These are phyloP conservation scores for Wickerhamomyces ciferrii DNA, from an alignment of 805 yeast species.

Conservation along the genomic window DNA sequence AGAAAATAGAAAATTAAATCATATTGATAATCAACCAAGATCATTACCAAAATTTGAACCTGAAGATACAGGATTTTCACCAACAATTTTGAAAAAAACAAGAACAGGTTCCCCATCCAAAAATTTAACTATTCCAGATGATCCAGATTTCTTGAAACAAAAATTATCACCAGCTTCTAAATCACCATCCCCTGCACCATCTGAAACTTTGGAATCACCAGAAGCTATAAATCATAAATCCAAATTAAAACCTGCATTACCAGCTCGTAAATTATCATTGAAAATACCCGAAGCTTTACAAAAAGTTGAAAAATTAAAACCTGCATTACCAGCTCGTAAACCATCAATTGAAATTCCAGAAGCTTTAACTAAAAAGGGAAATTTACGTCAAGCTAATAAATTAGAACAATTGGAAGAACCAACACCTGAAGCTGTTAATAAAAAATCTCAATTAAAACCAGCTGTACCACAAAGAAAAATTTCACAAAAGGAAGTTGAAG, in stretches of 20 bases:
- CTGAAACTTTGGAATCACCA: background rate
- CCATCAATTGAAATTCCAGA: constrained; percentile 17
- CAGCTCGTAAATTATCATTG: constrained; percentile 12
- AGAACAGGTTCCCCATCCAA: constrained; percentile 12
- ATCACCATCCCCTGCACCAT: background rate
- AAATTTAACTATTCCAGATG: background rate
- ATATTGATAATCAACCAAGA: background rate
- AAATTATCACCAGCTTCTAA: constrained; percentile 1
- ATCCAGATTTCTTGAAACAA: constrained; percentile 2
- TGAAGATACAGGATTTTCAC: constrained; percentile 1
- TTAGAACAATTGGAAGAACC: background rate
- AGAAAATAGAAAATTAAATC: constrained; percentile 10
- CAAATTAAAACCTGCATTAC: constrained; percentile 17
- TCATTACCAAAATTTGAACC: background rate
- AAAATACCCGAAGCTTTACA: constrained; percentile 17
- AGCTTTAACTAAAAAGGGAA: constrained; percentile 9
- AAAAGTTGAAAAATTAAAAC: constrained; percentile 13
- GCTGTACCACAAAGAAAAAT: constrained; percentile 11
- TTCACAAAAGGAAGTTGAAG: constrained; percentile 14
- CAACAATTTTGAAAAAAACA: constrained; percentile 14
- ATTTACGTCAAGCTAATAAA: constrained; percentile 2
- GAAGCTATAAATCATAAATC: constrained; percentile 1
- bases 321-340: constrained; percentile 17
- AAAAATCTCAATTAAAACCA: constrained; percentile 9
- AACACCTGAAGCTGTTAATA: constrained; percentile 11